Percentiles rank a stretch among this genome's conserved stretches.
These are phyloP conservation scores for Crithidia expoeki DNA, from an alignment of 208 protist genomes.

Conservation along the genomic window DNA sequence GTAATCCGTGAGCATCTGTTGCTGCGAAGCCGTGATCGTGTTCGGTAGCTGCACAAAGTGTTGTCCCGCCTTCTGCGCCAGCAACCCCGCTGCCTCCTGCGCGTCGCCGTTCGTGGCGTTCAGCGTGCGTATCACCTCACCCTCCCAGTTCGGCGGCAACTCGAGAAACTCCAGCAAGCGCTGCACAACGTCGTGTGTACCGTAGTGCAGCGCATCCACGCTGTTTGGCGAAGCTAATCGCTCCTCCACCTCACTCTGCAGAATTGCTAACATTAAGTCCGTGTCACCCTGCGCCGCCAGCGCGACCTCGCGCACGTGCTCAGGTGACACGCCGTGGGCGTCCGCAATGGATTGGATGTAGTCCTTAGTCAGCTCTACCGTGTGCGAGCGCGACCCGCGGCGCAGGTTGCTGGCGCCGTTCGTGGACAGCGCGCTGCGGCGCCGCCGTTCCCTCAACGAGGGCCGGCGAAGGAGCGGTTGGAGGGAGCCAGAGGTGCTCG, in stretches of 20 bases:
- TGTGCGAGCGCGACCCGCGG: constrained; percentile 22
- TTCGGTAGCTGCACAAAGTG: constrained; percentile 15
- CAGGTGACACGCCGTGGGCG: constrained; percentile 38
- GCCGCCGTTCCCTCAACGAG: constrained; percentile 11
- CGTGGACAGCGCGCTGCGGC: constrained; percentile 24
- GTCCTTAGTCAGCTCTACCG: constrained; percentile 55
- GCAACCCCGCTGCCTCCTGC: constrained; percentile 41
- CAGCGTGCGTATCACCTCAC: constrained; percentile 58
- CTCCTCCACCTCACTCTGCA: constrained; percentile 54
- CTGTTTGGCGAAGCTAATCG: constrained; percentile 20
- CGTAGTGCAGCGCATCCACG: constrained; percentile 49
- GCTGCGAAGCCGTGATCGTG: constrained; percentile 10
- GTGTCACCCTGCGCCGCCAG: constrained; percentile 63
- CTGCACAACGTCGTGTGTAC: constrained; percentile 58
- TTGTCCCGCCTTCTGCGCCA: constrained; percentile 46
- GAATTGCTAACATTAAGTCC: constrained; percentile 60
- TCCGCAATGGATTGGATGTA: constrained; percentile 49
- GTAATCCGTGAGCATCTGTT: background rate
- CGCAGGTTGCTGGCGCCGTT: constrained; percentile 1
- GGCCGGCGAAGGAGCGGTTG: constrained; percentile 24
- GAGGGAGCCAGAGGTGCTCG: constrained; percentile 18
- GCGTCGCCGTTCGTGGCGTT: constrained; percentile 73
- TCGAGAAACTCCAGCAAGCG: constrained; percentile 60
- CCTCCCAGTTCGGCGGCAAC: constrained; percentile 50
- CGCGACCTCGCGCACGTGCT: constrained; percentile 62